Conservation (phyloP, 345 rosid species). For the Cardamine occulta region DNA sequence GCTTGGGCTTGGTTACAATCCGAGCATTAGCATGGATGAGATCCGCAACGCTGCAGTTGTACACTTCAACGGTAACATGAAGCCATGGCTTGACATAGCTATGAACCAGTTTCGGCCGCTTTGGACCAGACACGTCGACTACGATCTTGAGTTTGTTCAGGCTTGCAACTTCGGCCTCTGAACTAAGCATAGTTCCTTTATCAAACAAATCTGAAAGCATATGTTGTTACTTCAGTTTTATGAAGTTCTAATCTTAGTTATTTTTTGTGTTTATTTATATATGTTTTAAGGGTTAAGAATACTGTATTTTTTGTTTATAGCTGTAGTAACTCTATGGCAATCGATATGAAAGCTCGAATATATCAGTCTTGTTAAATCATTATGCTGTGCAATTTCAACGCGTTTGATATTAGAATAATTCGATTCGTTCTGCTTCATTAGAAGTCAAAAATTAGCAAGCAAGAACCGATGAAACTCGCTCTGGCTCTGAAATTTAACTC, state of each 20-base stretch:
- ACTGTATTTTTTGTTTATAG: constrained; percentile 31
- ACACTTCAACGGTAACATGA: constrained; percentile 96
- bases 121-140: constrained; percentile 89
- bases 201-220: constrained; percentile 21
- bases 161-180: constrained; percentile 89
- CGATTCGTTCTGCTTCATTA: background rate
- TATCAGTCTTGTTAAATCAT: background rate
- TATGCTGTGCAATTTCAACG: background rate
- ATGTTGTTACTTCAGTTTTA: constrained; percentile 24
- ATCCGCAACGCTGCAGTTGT: constrained; percentile 89
- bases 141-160: constrained; percentile 83
- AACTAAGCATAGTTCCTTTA: constrained; percentile 13
- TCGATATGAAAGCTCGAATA: constrained; percentile 3
- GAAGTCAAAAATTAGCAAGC: constrained; percentile 5
- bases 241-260: constrained; percentile 12
- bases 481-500: constrained; percentile 19
- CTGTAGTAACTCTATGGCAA: constrained; percentile 15
- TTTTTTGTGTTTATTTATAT: constrained; percentile 25
- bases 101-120: constrained; percentile 93
- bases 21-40: constrained; percentile 94
- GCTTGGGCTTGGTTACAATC: constrained; percentile 92
- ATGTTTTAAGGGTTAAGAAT: constrained; percentile 2
- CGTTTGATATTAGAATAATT: background rate
- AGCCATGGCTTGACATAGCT: constrained; percentile 98
- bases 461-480: constrained; percentile 17